These are phyloP conservation scores for Aureobasidium namibiae DNA, from an alignment of 2,329 filamentous ascomycete genomes.

Conservation along the genomic window DNA sequence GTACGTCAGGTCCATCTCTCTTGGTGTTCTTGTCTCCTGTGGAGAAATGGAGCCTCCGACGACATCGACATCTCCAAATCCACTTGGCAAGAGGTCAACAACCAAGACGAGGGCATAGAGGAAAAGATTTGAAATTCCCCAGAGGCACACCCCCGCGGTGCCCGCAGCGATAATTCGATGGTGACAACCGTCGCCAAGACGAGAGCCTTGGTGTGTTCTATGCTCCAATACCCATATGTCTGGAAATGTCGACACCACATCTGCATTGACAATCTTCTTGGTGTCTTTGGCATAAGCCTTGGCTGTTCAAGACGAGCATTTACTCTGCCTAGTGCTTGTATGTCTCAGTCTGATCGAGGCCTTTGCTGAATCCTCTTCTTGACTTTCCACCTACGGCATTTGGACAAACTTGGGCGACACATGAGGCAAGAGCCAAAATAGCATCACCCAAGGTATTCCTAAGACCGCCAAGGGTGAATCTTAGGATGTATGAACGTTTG, in stretches of 20 bases:
- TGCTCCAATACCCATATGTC: neutral
- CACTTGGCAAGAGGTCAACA: neutral
- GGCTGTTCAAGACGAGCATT: neutral
- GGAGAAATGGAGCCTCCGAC: neutral
- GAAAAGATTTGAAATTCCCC: constrained; percentile 1
- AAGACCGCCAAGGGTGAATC: neutral
- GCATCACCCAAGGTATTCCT: neutral
- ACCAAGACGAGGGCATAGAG: neutral
- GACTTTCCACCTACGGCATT: neutral
- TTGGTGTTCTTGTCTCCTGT: neutral
- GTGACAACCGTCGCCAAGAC: constrained; percentile 6
- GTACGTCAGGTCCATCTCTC: neutral
- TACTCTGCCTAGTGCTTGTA: neutral
- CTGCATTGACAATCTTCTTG: neutral
- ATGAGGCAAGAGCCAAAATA: neutral
- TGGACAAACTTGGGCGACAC: neutral
- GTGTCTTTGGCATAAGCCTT: neutral
- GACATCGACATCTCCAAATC: neutral
- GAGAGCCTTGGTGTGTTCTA: neutral
- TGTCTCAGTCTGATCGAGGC: neutral
- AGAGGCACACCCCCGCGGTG: too few species aligned
- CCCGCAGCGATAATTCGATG: neutral
- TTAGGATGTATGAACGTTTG: neutral
- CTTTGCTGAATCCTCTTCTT: neutral
- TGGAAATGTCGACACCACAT: neutral